phyloP scores from a whole-genome alignment of 2,329 filamentous ascomycete species.

The Arthrinium puccinioides region DNA sequence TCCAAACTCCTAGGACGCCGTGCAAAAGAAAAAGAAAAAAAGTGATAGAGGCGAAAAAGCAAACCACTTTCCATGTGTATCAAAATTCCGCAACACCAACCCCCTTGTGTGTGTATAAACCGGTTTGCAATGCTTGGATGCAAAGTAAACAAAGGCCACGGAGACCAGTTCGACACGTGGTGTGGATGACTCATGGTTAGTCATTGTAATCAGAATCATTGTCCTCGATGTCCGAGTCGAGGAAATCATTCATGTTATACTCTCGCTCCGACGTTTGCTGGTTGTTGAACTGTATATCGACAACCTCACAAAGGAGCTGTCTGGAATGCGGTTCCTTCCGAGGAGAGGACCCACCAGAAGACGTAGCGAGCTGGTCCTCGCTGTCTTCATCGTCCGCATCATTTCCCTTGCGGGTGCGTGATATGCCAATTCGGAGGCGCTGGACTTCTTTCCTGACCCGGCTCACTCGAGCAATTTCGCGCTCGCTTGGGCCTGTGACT shows the following conservation, averaged over 20 bases:
- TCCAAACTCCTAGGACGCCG: no score
- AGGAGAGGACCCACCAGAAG: not conserved
- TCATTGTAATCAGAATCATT: not conserved
- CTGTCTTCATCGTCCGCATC: conserved; percentile 19
- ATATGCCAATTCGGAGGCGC: conserved; percentile 10
- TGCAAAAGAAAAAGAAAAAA: no score
- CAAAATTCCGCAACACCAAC: no score
- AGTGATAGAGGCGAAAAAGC: no score
- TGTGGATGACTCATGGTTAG: no score
- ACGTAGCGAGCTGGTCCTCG: conserved; percentile 21
- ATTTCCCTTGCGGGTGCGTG: not conserved
- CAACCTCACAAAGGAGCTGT: conserved; percentile 1
- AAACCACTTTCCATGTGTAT: no score
- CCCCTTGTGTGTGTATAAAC: no score
- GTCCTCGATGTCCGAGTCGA: not conserved
- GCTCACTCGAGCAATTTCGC: conserved; percentile 7
- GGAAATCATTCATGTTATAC: not conserved
- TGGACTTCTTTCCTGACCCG: conserved; percentile 13
- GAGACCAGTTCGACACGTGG: no score
- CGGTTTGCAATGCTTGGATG: no score
- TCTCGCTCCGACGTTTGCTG: not conserved
- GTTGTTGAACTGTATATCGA: conserved; percentile 1
- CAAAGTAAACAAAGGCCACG: no score
- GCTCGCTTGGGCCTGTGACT: conserved; percentile 4
- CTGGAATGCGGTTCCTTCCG: not conserved